Evolutionary conservation across 768 basidiomycete species (phyloP), one percentile per base, ranked within the genome.

Genomic region (Leucosporidium creatinivorum): DNA sequence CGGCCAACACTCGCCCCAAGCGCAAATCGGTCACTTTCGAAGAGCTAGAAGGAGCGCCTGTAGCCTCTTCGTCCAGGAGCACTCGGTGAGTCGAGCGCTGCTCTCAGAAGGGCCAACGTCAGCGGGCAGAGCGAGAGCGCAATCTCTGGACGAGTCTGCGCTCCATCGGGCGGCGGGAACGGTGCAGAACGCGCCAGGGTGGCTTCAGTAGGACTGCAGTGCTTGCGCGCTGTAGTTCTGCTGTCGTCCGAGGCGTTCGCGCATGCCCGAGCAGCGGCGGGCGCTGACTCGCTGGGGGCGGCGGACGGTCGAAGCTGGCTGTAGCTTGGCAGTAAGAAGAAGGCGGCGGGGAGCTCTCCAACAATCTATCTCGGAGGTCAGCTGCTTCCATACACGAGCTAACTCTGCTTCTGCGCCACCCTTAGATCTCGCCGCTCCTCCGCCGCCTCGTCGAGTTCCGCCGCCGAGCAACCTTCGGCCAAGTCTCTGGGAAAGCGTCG

Each of bases 401-500:
- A 23, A 58, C 30, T n/a, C 36, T 28, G 19, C 15, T 3, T 39
- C 8, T 44, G 10, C 39, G 39, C 39, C 39, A 12, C 21, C 23
- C 57, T 33, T 10, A 58, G 57, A 36, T 58, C 57, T 21, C 57
- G 57, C 57, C 57, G 57, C 21, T 36, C 58, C 6, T 31, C 62
- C 10, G n/a, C 58, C 21, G 44, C 28, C 21, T 19, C 28, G 7
- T 6, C 44, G 25, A 36, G 30, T 10, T 13, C 57, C 26, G 28
- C 48, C 44, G 1, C 19, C 44, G 3, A 3, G 26, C 47, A 15
- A 13, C 58, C 67, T 30, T 70, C 69, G 19, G 62, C 67, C 47
- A 74, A 70, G 61, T 28, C 71, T 0, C 52, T 67, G 31, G 73
- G 73, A 31, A 74, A 74, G 58, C 73, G 73, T 33, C 69, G 69